Base-by-base conservation (phyloP, 2,329 filamentous ascomycete species). In the Cephalotrichum gorgonifer region DNA sequence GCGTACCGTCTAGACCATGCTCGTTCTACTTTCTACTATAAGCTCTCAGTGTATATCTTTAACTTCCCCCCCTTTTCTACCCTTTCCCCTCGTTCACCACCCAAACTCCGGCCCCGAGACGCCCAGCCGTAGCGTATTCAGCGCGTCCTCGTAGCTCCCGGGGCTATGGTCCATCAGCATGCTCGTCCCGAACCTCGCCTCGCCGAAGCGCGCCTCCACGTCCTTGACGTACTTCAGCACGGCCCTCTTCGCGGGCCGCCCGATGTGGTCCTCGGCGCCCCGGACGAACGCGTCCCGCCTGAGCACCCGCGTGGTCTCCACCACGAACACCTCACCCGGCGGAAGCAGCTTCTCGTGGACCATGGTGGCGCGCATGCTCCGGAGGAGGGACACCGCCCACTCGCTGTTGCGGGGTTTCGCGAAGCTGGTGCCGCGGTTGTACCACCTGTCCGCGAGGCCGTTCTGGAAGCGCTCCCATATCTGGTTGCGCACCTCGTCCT, bases 131-230 rank as follows among this genome's bases (percentile, higher is more conserved):
- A 89, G 66, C 52, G 78, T 77, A 50, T 78, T 76, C 56, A 90
- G 63, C 51, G 79, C 81, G 51, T 78, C 75, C 63, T 89, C 86
- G 59, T 90, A 90, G 54, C 80, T 73, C 25, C 78, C 83, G 3
- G 86, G 86, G 54, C 79, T 87, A 60, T 90, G 86, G 60, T 90
- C 86, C 51, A 79, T 73, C 63, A 90, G 68, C 83, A 88, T 87
- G 43, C 82, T 81, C 23, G 80, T 77, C 5, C 81, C 83, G 60
- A 90, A 88, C 41, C 75, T 71, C 39, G 88, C 68, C 65, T 89
- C 85, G 26, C 77, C 72, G 61, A 89, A 89, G 48, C 78, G 69
- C 22, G 72, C 72, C 59, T 88, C 84, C 27, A 88, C 85, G 61
- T 89, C 80, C 50, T 77, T 69, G 12, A 90, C 74, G 52, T 87